Evolutionary conservation across 1,139 yeast genomes (phyloP).

Genomic region (Yamadazyma atmosphaerica): DNA sequence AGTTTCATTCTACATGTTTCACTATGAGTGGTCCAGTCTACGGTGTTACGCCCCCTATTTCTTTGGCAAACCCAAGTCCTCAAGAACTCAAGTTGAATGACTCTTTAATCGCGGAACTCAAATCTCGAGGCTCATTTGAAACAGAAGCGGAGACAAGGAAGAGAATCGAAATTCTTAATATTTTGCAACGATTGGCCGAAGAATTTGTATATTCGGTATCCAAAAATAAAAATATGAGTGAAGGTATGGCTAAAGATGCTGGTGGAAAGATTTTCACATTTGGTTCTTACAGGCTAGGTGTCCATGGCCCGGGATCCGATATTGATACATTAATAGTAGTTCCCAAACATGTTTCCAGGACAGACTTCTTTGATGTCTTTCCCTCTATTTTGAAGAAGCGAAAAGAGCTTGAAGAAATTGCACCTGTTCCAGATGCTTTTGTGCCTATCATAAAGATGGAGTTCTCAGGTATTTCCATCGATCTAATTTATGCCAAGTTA

Average conservation of each 20-base stretch:
- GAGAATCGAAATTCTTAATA: constrained; percentile 70
- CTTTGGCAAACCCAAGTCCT: constrained; percentile 79
- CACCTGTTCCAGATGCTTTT: constrained; percentile 93
- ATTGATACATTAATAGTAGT: constrained; percentile 94
- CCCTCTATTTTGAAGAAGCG: constrained; percentile 63
- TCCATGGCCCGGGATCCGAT: constrained; percentile 98
- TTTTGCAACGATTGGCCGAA: constrained; percentile 68
- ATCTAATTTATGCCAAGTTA: constrained; percentile 78
- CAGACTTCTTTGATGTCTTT: constrained; percentile 84
- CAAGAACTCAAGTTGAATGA: constrained; percentile 78
- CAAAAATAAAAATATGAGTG: constrained; percentile 83
- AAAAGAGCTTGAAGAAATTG: constrained; percentile 83
- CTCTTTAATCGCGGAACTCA: constrained; percentile 71
- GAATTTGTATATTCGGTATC: constrained; percentile 86
- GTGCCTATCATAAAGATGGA: constrained; percentile 93
- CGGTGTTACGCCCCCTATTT: constrained; percentile 92
- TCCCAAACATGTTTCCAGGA: constrained; percentile 92
- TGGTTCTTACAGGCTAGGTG: constrained; percentile 94
- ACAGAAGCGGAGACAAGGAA: constrained; percentile 76
- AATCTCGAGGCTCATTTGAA: constrained; percentile 87
- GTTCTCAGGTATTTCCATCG: constrained; percentile 86
- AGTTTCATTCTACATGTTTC: background rate
- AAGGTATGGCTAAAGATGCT: constrained; percentile 95
- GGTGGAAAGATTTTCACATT: constrained; percentile 96
- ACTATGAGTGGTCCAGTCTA: constrained; percentile 35